Conservation (phyloP, 192 early-diverging fungal genomes). For the Dimargaris cristalligena region DNA sequence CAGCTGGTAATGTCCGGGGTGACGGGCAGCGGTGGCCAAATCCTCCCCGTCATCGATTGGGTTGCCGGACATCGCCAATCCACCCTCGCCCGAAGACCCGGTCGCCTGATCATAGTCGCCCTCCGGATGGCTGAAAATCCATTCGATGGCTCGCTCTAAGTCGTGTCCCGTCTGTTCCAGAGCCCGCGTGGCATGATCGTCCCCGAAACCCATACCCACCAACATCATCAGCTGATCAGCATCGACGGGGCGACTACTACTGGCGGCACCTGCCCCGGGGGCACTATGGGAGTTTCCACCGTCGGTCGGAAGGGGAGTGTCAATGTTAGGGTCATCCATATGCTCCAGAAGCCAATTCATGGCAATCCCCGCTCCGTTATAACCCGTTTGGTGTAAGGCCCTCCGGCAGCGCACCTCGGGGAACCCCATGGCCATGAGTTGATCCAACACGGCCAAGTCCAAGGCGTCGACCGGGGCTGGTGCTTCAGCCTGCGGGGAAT, state of each 20-base stretch:
- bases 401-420: conserved; percentile 65
- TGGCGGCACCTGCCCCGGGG: conserved; percentile 8
- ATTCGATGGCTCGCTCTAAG: conserved; percentile 85
- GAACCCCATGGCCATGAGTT: conserved; percentile 87
- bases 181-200: conserved; percentile 59
- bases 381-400: conserved; percentile 66
- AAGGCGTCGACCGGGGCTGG: conserved; percentile 15
- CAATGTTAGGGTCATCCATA: conserved; percentile 84
- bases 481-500: conserved; percentile 16
- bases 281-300: no score
- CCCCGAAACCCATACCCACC: conserved; percentile 84
- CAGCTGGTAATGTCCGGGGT: conserved; percentile 54
- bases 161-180: conserved; percentile 65
- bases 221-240: conserved; percentile 48
- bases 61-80: no score
- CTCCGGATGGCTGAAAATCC: conserved; percentile 79
- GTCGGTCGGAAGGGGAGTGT: conserved; percentile 38
- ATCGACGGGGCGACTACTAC: conserved; percentile 13
- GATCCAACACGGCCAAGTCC: conserved; percentile 50
- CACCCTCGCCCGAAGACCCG: neutral
- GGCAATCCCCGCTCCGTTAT: conserved; percentile 63
- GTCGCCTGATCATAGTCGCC: conserved; percentile 2
- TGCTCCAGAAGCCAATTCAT: conserved; percentile 95
- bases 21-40: conserved; percentile 27
- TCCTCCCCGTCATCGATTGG: conserved; percentile 8